Evolutionary conservation across 257 asterid species (phyloP).

Genomic region (Gentiana macrophylla): DNA sequence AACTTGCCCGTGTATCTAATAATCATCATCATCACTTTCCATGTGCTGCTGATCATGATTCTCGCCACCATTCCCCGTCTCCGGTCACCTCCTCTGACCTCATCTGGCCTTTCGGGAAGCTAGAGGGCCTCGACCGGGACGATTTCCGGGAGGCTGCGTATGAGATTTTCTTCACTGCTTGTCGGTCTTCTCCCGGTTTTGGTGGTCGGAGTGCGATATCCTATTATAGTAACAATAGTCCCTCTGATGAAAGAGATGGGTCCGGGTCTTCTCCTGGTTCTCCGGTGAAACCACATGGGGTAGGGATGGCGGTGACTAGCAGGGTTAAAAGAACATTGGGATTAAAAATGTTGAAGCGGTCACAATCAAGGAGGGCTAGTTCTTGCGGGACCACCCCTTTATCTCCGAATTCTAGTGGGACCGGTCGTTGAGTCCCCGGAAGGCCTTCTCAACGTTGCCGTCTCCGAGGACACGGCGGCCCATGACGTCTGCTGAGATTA

Average conservation of each 20-base stretch:
- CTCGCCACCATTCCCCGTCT: conserved; percentile 14
- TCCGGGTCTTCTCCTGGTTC: conserved; percentile 35
- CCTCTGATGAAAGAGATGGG: conserved; percentile 50
- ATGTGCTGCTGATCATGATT: conserved; percentile 8
- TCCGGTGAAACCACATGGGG: conserved; percentile 50
- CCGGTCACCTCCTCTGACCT: conserved; percentile 13
- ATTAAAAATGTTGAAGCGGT: conserved; percentile 59
- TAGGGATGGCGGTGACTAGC: conserved; percentile 96
- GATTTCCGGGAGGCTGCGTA: conserved; percentile 78
- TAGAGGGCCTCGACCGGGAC: conserved; percentile 47
- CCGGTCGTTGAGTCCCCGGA: conserved; percentile 40
- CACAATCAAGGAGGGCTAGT: conserved; percentile 66
- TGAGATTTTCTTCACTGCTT: conserved; percentile 89
- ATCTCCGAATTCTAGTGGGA: conserved; percentile 31
- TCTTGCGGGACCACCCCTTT: conserved; percentile 44
- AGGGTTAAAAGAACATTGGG: conserved; percentile 73
- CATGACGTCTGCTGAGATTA: conserved; percentile 86
- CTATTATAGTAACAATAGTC: conserved; percentile 16
- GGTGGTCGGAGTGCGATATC: conserved; percentile 47
- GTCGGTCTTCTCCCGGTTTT: conserved; percentile 91
- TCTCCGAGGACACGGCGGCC: conserved; percentile 51
- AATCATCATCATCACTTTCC: conserved; percentile 11
- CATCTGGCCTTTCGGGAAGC: conserved; percentile 38
- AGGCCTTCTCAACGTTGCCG: conserved; percentile 18
- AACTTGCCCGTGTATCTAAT: conserved; percentile 18